Conservation (phyloP, 2,329 filamentous ascomycete genomes). For the Thelonectria discophora region DNA sequence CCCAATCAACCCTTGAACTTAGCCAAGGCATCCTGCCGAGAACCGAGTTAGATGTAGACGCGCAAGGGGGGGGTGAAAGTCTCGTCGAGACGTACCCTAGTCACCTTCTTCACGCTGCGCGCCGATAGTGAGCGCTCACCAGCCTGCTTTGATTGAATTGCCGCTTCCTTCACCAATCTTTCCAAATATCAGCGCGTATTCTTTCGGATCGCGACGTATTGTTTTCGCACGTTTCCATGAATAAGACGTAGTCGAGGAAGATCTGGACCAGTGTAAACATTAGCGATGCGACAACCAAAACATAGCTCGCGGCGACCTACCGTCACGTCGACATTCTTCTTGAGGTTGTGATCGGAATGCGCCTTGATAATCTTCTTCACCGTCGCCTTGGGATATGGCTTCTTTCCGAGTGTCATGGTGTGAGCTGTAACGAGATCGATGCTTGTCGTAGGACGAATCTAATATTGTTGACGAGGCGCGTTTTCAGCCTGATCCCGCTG, state of each 20-base stretch:
- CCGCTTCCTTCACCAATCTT: constrained; percentile 82
- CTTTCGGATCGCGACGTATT: background rate
- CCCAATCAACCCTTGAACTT: constrained; percentile 71
- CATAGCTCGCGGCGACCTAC: constrained; percentile 56
- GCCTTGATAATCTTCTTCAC: constrained; percentile 92
- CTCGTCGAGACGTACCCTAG: constrained; percentile 64
- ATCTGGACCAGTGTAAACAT: constrained; percentile 64
- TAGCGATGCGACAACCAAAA: constrained; percentile 36
- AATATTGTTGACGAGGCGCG: constrained; percentile 38
- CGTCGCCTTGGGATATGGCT: constrained; percentile 83
- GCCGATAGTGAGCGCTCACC: constrained; percentile 80
- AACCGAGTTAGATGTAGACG: constrained; percentile 21
- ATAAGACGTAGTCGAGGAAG: constrained; percentile 84
- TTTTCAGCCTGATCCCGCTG: constrained; percentile 24
- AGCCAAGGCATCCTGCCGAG: constrained; percentile 66
- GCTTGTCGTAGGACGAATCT: constrained; percentile 10
- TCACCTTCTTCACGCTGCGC: constrained; percentile 79
- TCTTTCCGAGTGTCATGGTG: constrained; percentile 62
- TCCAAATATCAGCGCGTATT: constrained; percentile 3
- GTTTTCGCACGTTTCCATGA: constrained; percentile 70
- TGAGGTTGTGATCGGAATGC: constrained; percentile 80
- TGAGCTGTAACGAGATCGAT: background rate
- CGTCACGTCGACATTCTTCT: constrained; percentile 86
- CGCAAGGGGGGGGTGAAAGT: constrained; percentile 1
- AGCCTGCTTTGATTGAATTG: constrained; percentile 76